Base-by-base conservation (phyloP, 2,329 filamentous ascomycete genomes). In the Epichloe uncinata region DNA sequence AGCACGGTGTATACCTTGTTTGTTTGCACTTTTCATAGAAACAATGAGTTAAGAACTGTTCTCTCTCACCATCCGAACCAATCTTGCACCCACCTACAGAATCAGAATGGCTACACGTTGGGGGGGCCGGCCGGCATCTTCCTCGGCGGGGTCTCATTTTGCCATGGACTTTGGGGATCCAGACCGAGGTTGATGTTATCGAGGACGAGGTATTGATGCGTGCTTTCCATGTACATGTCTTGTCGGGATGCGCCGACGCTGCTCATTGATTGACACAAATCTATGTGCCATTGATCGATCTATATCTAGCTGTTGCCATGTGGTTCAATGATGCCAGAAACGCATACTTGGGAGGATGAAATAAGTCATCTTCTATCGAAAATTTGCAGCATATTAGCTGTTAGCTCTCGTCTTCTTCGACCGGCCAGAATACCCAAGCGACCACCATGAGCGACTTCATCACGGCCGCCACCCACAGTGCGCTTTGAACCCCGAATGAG, bases 361-460 rank as follows among this genome's bases (percentile, higher is more conserved):
- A 9, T 30, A 11, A 11, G 26, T 30, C 26, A 13, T 37, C 5
- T 3, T 13, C 35, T 1, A 26, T n/a, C 15, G 35, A n/a, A 13
- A 7, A 13, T 4, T 2, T 37, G 5, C 35, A 37, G 12, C 15
- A 43, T 15, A 4, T 11, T n/a, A 20, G 5, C 22, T n/a, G 4
- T 18, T 35, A 48, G 26, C 63, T 64, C 2, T 63, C 61, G 20
- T 61, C 57, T 2, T 57, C 56, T 52, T 75, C 73, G 0, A 64
- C 70, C 4, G 73, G 77, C 82, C 82, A 86, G 1, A 75, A 55
- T 15, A 78, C 64, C 82, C 82, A 85, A 0, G 74, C 66, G 2
- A 77, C 20, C 0, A 79, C 70, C 52, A 83, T 77, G 2, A 66
- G 38, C 1, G 74, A 56, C 65, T 86, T 85, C 44, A 84, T 57